Percentiles rank a stretch among this genome's conserved stretches.
Evolutionary conservation across 306 rosid genomes (phyloP).

Genomic region (Hippophae gyantsensis): DNA sequence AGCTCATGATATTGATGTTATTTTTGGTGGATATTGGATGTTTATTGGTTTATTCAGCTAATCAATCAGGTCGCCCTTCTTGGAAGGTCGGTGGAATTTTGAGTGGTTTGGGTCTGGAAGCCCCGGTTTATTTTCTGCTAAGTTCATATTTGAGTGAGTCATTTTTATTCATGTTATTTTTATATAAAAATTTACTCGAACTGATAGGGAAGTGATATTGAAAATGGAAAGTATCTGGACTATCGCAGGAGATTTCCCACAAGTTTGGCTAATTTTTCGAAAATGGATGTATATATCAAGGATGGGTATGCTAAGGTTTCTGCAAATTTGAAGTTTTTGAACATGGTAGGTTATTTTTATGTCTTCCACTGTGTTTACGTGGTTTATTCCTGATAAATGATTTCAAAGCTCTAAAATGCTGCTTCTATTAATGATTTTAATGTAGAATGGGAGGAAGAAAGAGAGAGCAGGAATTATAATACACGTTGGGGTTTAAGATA

Average conservation of each 20-base stretch:
- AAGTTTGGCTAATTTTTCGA: conserved; percentile 69
- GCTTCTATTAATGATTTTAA: not conserved
- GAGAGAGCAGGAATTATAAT: too few relatives aligned
- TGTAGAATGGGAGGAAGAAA: too few relatives aligned
- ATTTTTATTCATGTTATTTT: not conserved
- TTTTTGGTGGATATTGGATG: conserved; percentile 22
- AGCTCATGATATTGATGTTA: conserved; percentile 1
- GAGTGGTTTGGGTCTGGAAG: conserved; percentile 89
- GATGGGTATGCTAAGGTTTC: conserved; percentile 80
- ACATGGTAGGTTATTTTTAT: conserved; percentile 41
- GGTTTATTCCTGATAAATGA: not conserved
- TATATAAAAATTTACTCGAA: not conserved
- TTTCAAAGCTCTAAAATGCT: not conserved
- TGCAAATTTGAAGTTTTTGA: conserved; percentile 55
- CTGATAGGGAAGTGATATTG: conserved; percentile 10
- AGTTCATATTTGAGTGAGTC: conserved; percentile 68
- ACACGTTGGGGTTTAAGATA: too few relatives aligned
- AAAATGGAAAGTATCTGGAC: conserved; percentile 11
- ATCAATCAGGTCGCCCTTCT: conserved; percentile 85
- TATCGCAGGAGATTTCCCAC: conserved; percentile 73
- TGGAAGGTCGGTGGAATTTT: conserved; percentile 92
- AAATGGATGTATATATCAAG: conserved; percentile 64
- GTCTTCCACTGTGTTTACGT: not conserved
- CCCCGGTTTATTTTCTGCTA: conserved; percentile 69
- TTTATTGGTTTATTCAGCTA: conserved; percentile 33